Percentiles rank a stretch among this genome's conserved stretches.
These are phyloP conservation scores for Coemansia sp. DNA, from an alignment of 192 early-diverging fungal species.

Conservation along the genomic window DNA sequence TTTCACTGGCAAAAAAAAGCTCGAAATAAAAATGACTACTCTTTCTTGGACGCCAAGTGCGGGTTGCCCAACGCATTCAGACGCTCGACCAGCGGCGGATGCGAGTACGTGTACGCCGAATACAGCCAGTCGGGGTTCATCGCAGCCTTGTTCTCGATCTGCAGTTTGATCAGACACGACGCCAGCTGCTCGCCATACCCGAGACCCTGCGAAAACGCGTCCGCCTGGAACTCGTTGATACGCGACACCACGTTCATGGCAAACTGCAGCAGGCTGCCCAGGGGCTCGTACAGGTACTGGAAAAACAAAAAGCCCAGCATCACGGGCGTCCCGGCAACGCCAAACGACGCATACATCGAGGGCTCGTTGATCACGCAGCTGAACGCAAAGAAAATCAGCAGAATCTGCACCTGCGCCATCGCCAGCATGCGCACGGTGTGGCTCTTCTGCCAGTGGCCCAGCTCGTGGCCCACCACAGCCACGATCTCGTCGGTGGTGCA, in stretches of 20 bases:
- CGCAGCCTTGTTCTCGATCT: constrained; percentile 82
- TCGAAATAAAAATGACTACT: constrained; percentile 13
- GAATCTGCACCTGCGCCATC: constrained; percentile 70
- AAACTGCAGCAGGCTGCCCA: constrained; percentile 73
- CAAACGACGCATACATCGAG: constrained; percentile 81
- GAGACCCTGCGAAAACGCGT: constrained; percentile 79
- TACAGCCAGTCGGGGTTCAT: constrained; percentile 85
- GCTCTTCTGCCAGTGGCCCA: constrained; percentile 90
- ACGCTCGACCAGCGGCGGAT: constrained; percentile 89
- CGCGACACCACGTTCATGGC: constrained; percentile 75
- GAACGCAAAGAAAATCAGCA: constrained; percentile 73
- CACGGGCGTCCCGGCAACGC: constrained; percentile 69
- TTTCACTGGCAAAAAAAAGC: no score
- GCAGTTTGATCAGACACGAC: constrained; percentile 81
- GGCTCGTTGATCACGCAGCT: constrained; percentile 69
- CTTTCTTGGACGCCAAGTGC: constrained; percentile 45
- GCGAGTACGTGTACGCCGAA: constrained; percentile 87
- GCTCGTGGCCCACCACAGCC: constrained; percentile 93
- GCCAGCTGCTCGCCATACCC: constrained; percentile 71
- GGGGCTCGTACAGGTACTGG: constrained; percentile 77
- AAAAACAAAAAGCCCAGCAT: constrained; percentile 92
- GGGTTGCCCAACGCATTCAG: constrained; percentile 59
- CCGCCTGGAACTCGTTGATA: constrained; percentile 90
- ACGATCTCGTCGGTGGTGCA: constrained; percentile 79
- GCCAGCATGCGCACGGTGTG: constrained; percentile 76